Evolutionary conservation across 2,329 filamentous ascomycete species (phyloP), one percentile per base, ranked within the genome.

Genomic region (Penicillium sp.): DNA sequence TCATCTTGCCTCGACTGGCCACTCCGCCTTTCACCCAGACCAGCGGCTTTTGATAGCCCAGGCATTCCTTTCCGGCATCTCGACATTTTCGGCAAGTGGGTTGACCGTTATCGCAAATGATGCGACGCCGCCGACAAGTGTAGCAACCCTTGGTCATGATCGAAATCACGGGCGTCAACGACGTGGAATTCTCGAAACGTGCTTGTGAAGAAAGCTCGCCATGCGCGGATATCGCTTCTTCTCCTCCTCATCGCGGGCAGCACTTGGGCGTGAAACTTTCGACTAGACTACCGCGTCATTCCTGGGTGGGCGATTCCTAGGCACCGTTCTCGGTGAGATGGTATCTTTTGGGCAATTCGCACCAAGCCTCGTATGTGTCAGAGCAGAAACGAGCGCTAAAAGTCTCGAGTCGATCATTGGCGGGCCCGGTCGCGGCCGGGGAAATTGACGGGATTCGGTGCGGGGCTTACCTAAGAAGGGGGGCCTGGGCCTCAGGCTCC

Each of bases 1-100:
- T 76, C 75, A 77, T 71, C 60, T 71, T 72, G 24, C 70, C 70
- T 33, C 70, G 70, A 56, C 70, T 73, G 24, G 70, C 70, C 39
- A 72, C 67, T 38, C 68, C 68, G 41, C 69, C 69, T 45, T 68
- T 69, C 32, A 71, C 68, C 70, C 70, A 73, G 11, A 70, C 64
- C 45, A 72, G 52, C 13, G 68, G 68, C 49, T 71, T 71, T 50
- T 67, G 64, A 52, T 73, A 73, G 12, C 70, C 70, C 54, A 72
- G 50, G 46, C 70, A 73, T 61, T 71, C 66, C 54, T 71, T 70
- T 46, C 69, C 69, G 46, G 66, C 66, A 62, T 70, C 65, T 47
- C 58, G 63, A 54, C 70, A 73, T 50, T 73, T 73, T 52, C 64
- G 64, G 56, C 70, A 73, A 36, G 65, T 67, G 29, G 70, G 70